Conservation (phyloP, 2,329 filamentous ascomycete species). For the Juglanconis juglandina region DNA sequence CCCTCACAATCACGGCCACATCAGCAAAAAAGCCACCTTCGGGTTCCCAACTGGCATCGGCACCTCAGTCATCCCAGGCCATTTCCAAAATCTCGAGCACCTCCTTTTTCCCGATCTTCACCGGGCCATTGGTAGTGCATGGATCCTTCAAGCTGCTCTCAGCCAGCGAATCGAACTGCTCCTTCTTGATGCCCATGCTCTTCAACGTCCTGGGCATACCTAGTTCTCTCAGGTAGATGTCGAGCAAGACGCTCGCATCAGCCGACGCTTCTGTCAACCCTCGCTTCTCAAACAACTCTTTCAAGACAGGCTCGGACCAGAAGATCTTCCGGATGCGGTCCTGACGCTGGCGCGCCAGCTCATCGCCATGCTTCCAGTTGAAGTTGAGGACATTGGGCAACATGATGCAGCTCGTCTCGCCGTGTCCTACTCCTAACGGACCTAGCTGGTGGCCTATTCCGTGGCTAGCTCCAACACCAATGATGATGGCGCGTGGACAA, state of each 20-base stretch:
- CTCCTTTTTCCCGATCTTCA: constrained; percentile 44
- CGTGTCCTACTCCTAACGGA: constrained; percentile 55
- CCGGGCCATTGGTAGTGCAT: constrained; percentile 49
- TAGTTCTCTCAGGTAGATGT: constrained; percentile 46
- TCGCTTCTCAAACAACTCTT: constrained; percentile 19
- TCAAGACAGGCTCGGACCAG: constrained; percentile 34
- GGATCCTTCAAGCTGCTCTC: constrained; percentile 46
- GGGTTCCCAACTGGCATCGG: too few species aligned
- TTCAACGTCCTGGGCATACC: constrained; percentile 52
- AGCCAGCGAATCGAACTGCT: constrained; percentile 46
- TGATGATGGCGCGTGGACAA: not conserved
- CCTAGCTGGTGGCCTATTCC: constrained; percentile 52
- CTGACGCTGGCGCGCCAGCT: constrained; percentile 35
- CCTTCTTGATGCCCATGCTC: constrained; percentile 46
- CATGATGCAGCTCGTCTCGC: constrained; percentile 56
- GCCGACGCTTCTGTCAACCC: constrained; percentile 25
- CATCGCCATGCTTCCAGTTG: constrained; percentile 42
- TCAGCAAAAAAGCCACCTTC: too few species aligned
- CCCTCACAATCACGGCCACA: too few species aligned
- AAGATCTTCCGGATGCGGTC: constrained; percentile 36
- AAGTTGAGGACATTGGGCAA: constrained; percentile 55
- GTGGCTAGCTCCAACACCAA: constrained; percentile 40
- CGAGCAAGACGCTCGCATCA: constrained; percentile 50
- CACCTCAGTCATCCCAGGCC: constrained; percentile 13
- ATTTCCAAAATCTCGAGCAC: constrained; percentile 50